Percentiles rank a stretch among this genome's conserved stretches.
Conservation (phyloP, 2,329 filamentous ascomycete genomes). For the Purpureocillium takamizusanense region DNA sequence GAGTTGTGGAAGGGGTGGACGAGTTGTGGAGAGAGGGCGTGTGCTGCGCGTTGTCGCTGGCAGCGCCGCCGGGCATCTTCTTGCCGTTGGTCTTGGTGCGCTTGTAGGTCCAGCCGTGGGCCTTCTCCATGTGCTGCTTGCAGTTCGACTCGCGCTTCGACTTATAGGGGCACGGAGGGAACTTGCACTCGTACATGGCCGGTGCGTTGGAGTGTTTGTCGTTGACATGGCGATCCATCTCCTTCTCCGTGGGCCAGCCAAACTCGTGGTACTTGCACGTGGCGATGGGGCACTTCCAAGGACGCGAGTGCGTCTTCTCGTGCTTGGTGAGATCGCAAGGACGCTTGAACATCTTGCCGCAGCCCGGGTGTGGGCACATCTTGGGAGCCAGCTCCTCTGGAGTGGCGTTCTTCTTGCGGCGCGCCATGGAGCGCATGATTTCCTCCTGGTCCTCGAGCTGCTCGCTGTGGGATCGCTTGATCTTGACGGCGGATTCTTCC, state of each 20-base stretch:
- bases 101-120: constrained; percentile 82
- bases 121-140: constrained; percentile 99
- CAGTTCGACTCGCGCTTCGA: constrained; percentile 95
- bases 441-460: constrained; percentile 71
- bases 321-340: constrained; percentile 98
- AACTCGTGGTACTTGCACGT: constrained; percentile 85
- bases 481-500: constrained; percentile 38
- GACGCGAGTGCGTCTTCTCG: constrained; percentile 93
- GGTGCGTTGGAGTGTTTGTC: constrained; percentile 86
- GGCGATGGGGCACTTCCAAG: constrained; percentile 80
- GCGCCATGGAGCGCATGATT: constrained; percentile 86
- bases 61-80: constrained; percentile 33
- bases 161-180: constrained; percentile 77
- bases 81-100: constrained; percentile 89
- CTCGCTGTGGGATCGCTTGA: constrained; percentile 60
- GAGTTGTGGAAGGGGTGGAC: constrained; percentile 52
- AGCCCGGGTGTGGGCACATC: constrained; percentile 65
- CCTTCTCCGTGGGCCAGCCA: constrained; percentile 96
- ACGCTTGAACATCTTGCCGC: constrained; percentile 88
- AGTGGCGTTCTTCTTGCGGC: constrained; percentile 85
- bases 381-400: constrained; percentile 76
- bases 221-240: constrained; percentile 90
- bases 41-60: constrained; percentile 37
- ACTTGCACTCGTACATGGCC: constrained; percentile 75
- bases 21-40: constrained; percentile 53